A percentile compares a stretch with the other conserved stretches of the same genome.
phyloP scores from a whole-genome alignment of 306 rosid species.

The Quercus cerris region DNA sequence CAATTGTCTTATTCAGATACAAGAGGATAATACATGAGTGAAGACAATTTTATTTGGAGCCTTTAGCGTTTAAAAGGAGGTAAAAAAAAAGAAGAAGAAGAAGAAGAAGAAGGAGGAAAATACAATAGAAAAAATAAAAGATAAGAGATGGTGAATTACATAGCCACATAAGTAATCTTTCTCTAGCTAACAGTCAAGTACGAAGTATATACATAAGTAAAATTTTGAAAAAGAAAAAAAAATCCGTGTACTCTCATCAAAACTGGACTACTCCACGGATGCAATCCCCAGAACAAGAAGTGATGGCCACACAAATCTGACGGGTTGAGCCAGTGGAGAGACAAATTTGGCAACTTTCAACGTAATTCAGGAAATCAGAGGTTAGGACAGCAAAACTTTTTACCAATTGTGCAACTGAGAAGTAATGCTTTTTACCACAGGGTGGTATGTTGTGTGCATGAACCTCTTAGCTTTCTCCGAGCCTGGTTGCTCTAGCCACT shows the following conservation, averaged over 20 bases:
- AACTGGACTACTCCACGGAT: conserved; percentile 45
- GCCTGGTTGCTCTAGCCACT: conserved; percentile 87
- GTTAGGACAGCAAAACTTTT: conserved; percentile 8
- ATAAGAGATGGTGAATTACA: conserved; percentile 24
- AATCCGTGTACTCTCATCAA: conserved; percentile 29
- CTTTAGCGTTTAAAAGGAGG: conserved; percentile 5
- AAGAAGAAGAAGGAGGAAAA: neutral
- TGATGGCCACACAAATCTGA: conserved; percentile 8
- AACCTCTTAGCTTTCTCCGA: conserved; percentile 82
- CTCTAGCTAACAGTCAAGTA: conserved; percentile 21
- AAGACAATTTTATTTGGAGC: conserved; percentile 15
- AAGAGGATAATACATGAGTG: neutral
- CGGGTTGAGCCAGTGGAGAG: conserved; percentile 1
- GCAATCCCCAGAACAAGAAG: conserved; percentile 29
- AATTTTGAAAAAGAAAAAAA: neutral
- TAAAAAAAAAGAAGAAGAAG: neutral
- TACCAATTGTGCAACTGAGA: conserved; percentile 91
- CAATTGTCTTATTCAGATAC: neutral
- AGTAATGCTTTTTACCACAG: conserved; percentile 78
- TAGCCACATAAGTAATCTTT: conserved; percentile 10
- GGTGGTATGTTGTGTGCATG: conserved; percentile 80
- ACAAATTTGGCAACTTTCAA: neutral
- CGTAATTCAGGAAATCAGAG: neutral
- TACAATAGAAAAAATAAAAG: neutral
- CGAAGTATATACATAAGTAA: conserved; percentile 23